Evolutionary conservation across 2,329 filamentous ascomycete genomes (phyloP), one percentile per base, ranked within the genome.

Genomic region (Aspergillus phoenicis): DNA sequence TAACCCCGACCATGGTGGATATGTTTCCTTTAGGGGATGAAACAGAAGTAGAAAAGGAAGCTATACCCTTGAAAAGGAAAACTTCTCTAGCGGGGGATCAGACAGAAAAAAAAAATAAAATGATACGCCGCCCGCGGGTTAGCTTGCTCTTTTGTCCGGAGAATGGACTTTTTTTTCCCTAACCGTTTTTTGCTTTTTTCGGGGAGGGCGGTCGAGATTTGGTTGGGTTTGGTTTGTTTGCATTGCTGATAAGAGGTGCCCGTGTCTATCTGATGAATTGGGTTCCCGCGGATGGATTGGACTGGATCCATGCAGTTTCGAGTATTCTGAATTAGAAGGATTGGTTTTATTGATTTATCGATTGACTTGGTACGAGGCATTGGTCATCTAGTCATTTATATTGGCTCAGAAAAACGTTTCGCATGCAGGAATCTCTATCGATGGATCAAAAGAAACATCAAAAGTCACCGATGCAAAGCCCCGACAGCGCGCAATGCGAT

Each of bases 1-100:
- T 80, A 28, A 78, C 65, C 59, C 77, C 77, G 54, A 75, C 74
- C 78, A 80, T 80, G 20, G 39, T 68, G 52, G 55, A 52, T 58
- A 33, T 59, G 56, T 57, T 38, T 33, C 43, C 38, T 62, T 60
- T 51, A 47, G 60, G 22, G 41, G 55, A 38, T 13, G 10, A 52
- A 59, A 52, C 33, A 22, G 6, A 28, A 36, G 41, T 20, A 8
- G 15, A 58, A 24, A 24, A 26, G 22, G 36, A 41, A 22, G 15
- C n/a, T 24, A 24, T 38, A 28, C 13, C 38, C 39, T 48, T 36
- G 33, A 36, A 11, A 36, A 36, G 28, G 61, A 59, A 52, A 57
- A 51, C 51, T 10, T 43, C 33, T 30, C 24, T 51, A 24, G 48
- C 49, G 48, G 41, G 51, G 47, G 33, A 36, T 36, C 4, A 15